Conservation (phyloP, 2,329 filamentous ascomycete species). For the Talaromyces sp. region DNA sequence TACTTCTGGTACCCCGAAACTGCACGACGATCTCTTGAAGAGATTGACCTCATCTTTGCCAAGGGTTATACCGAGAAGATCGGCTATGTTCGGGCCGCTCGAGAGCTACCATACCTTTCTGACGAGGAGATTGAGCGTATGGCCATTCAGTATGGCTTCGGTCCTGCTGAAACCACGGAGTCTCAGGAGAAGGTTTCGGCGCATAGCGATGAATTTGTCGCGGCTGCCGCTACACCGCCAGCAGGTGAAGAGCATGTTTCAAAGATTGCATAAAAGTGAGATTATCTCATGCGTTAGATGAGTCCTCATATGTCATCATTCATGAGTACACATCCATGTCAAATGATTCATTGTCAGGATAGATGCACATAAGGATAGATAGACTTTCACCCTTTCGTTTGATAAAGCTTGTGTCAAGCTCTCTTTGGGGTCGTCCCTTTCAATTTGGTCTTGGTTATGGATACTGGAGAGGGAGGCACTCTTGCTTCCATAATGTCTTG, state of each 20-base stretch:
- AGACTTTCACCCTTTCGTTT: background rate
- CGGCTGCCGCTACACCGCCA: background rate
- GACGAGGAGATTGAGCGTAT: slow-evolving; percentile 16
- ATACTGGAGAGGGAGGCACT: background rate
- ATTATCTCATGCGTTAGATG: background rate
- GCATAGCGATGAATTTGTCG: background rate
- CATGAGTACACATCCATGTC: background rate
- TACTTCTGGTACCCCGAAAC: slow-evolving; percentile 35
- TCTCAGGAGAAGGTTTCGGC: slow-evolving; percentile 8
- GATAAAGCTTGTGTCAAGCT: background rate
- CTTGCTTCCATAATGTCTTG: background rate
- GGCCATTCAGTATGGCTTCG: slow-evolving; percentile 19
- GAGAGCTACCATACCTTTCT: slow-evolving; percentile 22
- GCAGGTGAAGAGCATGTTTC: background rate
- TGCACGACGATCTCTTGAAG: slow-evolving; percentile 28
- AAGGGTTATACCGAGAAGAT: slow-evolving; percentile 21
- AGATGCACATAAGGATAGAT: slow-evolving; percentile 8
- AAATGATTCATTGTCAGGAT: slow-evolving; percentile 1
- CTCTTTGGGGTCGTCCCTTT: background rate
- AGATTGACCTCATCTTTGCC: slow-evolving; percentile 32
- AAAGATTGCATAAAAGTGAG: background rate
- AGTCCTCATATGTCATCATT: background rate
- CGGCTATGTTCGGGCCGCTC: slow-evolving; percentile 23
- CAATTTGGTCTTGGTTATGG: background rate
- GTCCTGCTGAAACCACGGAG: slow-evolving; percentile 1